Conservation (phyloP, 768 basidiomycete genomes). For the Sporobolomyces roseus region DNA sequence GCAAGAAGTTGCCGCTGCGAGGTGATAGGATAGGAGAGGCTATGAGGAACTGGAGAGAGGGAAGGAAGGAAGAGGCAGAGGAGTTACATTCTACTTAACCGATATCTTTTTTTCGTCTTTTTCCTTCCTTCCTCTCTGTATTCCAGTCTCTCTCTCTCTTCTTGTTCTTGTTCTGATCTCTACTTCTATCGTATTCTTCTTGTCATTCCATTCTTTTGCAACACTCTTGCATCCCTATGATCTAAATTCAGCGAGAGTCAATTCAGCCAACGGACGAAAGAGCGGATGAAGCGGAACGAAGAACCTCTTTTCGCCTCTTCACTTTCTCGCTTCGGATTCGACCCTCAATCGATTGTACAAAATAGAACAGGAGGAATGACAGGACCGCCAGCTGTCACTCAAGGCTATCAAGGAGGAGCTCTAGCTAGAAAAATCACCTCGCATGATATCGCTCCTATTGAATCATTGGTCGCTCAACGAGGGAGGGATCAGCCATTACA, state of each 20-base stretch:
- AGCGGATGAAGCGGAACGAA: too few relatives aligned
- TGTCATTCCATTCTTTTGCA: background rate
- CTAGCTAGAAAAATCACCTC: conserved; percentile 8
- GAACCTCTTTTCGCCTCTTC: too few relatives aligned
- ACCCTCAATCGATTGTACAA: too few relatives aligned
- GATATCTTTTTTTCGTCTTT: background rate
- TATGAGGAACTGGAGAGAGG: background rate
- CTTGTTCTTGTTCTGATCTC: too few relatives aligned
- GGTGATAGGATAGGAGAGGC: background rate
- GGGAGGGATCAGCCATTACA: conserved; percentile 12
- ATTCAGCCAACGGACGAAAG: too few relatives aligned
- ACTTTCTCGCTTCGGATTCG: too few relatives aligned
- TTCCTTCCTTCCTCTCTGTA: background rate
- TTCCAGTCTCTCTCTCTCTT: background rate
- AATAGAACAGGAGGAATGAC: too few relatives aligned
- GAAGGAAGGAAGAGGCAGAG: background rate
- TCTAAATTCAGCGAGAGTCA: background rate
- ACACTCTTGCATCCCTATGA: background rate
- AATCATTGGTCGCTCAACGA: conserved; percentile 15
- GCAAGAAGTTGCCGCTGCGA: background rate
- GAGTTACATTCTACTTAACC: background rate
- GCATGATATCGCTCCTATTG: conserved; percentile 7
- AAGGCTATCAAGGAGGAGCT: conserved; percentile 18
- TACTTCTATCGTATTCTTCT: too few relatives aligned
- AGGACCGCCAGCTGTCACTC: too few relatives aligned